These are phyloP conservation scores for Umbelopsis sp. DNA, from an alignment of 371 early-diverging fungal species.

Conservation along the genomic window DNA sequence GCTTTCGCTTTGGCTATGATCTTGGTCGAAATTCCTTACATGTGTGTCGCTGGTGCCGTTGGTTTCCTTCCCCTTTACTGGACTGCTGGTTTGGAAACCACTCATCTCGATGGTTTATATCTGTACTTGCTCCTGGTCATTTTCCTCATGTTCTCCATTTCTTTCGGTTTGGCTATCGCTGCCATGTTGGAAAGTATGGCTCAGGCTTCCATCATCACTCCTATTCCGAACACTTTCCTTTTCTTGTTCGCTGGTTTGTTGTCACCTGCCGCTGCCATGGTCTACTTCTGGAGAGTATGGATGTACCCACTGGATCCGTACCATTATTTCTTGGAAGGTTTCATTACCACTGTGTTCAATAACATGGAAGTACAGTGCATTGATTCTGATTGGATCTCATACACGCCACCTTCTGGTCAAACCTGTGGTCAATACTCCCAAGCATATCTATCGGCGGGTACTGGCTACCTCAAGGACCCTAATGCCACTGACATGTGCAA, in stretches of 20 bases:
- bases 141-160: slow-evolving; percentile 63
- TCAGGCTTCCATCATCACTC: slow-evolving; percentile 66
- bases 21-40: slow-evolving; percentile 58
- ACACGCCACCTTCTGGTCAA: slow-evolving; percentile 56
- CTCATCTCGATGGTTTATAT: slow-evolving; percentile 49
- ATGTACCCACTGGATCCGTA: slow-evolving; percentile 71
- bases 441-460: slow-evolving; percentile 43
- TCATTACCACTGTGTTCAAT: slow-evolving; percentile 65
- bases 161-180: slow-evolving; percentile 70
- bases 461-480: slow-evolving; percentile 59
- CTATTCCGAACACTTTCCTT: slow-evolving; percentile 61
- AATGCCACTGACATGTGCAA: slow-evolving; percentile 50
- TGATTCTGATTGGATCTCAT: slow-evolving; percentile 43
- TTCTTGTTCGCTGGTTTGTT: slow-evolving; percentile 70
- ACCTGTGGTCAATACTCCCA: slow-evolving; percentile 59
- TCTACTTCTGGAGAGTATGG: slow-evolving; percentile 71
- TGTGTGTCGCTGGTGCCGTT: slow-evolving; percentile 39
- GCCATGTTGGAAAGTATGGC: slow-evolving; percentile 34
- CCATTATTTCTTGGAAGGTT: slow-evolving; percentile 69
- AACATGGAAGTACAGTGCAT: slow-evolving; percentile 49
- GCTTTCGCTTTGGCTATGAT: slow-evolving; percentile 57
- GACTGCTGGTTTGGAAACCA: slow-evolving; percentile 60
- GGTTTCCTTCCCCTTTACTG: slow-evolving; percentile 62
- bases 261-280: slow-evolving; percentile 61
- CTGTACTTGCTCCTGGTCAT: slow-evolving; percentile 60